These are phyloP conservation scores for Seminavis robusta DNA, from an alignment of 108 stramenopile genomes.

Conservation along the genomic window DNA sequence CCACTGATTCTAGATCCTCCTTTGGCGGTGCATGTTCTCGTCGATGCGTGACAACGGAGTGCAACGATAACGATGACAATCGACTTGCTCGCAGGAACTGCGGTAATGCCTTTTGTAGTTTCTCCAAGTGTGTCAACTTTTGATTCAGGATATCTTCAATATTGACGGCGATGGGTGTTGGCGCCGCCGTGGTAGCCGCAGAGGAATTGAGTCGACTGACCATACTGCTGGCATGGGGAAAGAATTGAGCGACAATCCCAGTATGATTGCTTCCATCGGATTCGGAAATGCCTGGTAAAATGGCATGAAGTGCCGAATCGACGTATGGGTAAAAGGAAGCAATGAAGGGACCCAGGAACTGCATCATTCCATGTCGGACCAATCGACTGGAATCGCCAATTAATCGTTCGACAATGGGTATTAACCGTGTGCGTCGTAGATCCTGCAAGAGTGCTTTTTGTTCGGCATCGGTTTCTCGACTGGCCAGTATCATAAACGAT, in stretches of 20 bases:
- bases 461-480: not conserved
- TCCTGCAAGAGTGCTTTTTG: slow-evolving; percentile 6
- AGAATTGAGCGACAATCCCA: slow-evolving; percentile 82
- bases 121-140: slow-evolving; percentile 6
- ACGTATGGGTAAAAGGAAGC: slow-evolving; percentile 84
- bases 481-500: slow-evolving; percentile 52
- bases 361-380: slow-evolving; percentile 87
- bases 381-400: slow-evolving; percentile 70
- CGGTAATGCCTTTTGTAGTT: slow-evolving; percentile 35
- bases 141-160: slow-evolving; percentile 15
- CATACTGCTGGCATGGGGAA: slow-evolving; percentile 87
- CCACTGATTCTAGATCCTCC: slow-evolving; percentile 58
- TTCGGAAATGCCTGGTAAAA: slow-evolving; percentile 42
- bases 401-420: slow-evolving; percentile 70
- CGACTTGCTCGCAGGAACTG: slow-evolving; percentile 32
- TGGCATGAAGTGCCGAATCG: slow-evolving; percentile 28
- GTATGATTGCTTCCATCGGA: slow-evolving; percentile 46
- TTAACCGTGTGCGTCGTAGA: slow-evolving; percentile 50
- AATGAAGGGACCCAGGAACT: slow-evolving; percentile 82
- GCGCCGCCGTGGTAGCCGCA: slow-evolving; percentile 38
- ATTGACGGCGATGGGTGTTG: slow-evolving; percentile 36
- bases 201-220: slow-evolving; percentile 62
- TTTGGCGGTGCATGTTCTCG: slow-evolving; percentile 42
- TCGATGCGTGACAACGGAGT: slow-evolving; percentile 47
- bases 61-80: slow-evolving; percentile 34